phyloP scores from a whole-genome alignment of 352 stramenopile species.

The Pythium vanterpoolii region DNA sequence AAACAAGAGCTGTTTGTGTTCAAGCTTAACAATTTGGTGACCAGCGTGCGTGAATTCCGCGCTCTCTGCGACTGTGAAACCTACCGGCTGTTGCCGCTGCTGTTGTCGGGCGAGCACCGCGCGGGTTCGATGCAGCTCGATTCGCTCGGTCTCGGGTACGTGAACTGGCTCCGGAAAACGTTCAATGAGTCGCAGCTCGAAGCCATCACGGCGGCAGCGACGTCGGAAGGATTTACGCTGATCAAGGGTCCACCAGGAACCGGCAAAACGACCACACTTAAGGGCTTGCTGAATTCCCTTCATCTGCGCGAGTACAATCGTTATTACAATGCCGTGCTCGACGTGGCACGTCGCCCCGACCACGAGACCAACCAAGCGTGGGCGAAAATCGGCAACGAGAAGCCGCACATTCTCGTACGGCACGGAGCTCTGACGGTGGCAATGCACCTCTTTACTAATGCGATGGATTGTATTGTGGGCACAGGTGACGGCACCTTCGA shows the following conservation, averaged over 20 bases:
- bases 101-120: constrained; percentile 70
- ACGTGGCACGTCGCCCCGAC: constrained; percentile 75
- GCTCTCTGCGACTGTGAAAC: constrained; percentile 80
- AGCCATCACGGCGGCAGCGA: constrained; percentile 86
- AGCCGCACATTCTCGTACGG: constrained; percentile 89
- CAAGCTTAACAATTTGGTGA: constrained; percentile 89
- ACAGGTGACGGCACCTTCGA: constrained; percentile 92
- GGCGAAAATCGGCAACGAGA: constrained; percentile 83
- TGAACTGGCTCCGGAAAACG: constrained; percentile 66
- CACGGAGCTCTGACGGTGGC: background rate
- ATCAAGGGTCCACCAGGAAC: constrained; percentile 90
- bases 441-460: background rate
- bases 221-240: constrained; percentile 87
- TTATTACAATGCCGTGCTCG: constrained; percentile 89
- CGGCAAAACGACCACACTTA: constrained; percentile 92
- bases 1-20: constrained; percentile 62
- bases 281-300: constrained; percentile 89
- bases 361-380: constrained; percentile 80
- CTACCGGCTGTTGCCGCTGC: constrained; percentile 69
- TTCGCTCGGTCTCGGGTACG: constrained; percentile 76
- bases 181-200: constrained; percentile 91
- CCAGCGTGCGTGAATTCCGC: constrained; percentile 82
- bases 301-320: constrained; percentile 91
- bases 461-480: background rate
- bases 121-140: constrained; percentile 77